Evolutionary conservation across 2,329 filamentous ascomycete genomes (phyloP).

Genomic region (Fusarium verrucosum): DNA sequence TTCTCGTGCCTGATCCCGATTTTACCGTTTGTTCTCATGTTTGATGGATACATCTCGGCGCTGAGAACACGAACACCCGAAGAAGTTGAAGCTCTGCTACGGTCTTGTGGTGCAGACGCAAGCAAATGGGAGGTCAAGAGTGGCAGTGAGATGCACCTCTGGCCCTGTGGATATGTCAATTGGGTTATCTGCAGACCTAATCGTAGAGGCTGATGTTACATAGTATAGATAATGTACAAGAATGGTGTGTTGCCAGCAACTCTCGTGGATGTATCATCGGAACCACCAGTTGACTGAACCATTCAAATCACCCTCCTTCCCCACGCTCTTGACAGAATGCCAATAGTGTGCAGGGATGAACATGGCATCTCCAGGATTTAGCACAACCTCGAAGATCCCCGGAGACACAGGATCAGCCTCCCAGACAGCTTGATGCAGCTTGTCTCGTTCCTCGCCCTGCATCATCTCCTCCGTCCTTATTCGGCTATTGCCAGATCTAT

Average conservation of each 20-base stretch:
- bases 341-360: conserved; percentile 58
- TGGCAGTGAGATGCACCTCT: conserved; percentile 59
- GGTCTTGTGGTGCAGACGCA: conserved; percentile 58
- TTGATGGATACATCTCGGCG: conserved; percentile 74
- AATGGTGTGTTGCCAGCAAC: not conserved
- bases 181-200: conserved; percentile 61
- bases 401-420: conserved; percentile 44
- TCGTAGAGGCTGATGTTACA: conserved; percentile 13
- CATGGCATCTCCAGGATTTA: conserved; percentile 63
- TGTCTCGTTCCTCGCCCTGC: conserved; percentile 75
- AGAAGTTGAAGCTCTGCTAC: conserved; percentile 70
- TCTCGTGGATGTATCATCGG: conserved; percentile 41
- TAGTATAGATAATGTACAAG: conserved; percentile 2
- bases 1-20: conserved; percentile 74
- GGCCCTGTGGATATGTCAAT: conserved; percentile 60
- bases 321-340: conserved; percentile 56
- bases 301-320: conserved; percentile 50
- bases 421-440: conserved; percentile 79
- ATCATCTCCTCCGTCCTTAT: conserved; percentile 91
- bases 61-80: conserved; percentile 72
- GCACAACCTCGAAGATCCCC: conserved; percentile 59
- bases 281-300: conserved; percentile 60
- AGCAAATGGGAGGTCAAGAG: conserved; percentile 60
- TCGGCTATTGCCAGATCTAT: conserved; percentile 53
- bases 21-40: conserved; percentile 72